Evolutionary conservation across 805 yeast genomes (phyloP), one percentile per base, ranked within the genome.

Genomic region (Saccharomycopsis selenospora): DNA sequence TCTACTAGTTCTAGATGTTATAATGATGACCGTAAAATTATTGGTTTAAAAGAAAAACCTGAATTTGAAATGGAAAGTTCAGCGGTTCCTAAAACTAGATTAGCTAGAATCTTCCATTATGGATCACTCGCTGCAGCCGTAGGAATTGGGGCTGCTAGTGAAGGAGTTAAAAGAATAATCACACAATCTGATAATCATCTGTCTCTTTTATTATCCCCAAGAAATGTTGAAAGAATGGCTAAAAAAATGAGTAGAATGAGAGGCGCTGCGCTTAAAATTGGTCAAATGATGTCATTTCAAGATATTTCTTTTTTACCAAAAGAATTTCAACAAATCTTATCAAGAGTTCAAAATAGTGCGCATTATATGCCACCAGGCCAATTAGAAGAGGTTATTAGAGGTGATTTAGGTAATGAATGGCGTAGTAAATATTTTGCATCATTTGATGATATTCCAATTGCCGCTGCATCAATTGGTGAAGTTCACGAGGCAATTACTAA

Each of bases 391-490:
- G 87, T 86, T 2, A 74, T 93, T 77, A 62, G 70, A 6, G 63
- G 67, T 8, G 93, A 89, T 55, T 73, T 93, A 47, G 97, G 98
- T 11, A 69, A 67, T 6, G 71, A 77, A 51, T 93, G 99, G 99
- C 75, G 85, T 53, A 61, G 68, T 3, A 72, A 80, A 30, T 62
- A 69, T 43, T 93, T 87, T 61, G 66, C 81, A 8, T 68, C 77
- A 1, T 93, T 93, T 64, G 87, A 88, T 49, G 93, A 86, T 55
- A 72, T 83, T 20, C 99, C 99, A 3, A 78, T 93, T 48, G 98
- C 98, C 0, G 97, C 99, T 2, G 96, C 99, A 0, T 88, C 96
- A 3, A 93, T 93, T 55, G 97, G 98, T 2, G 98, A 93, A 66
- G 98, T 93, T 4, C 99, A 93, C 65, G 74, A 71, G 30, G 99